These are phyloP conservation scores for Emergomyces orientalis DNA, from an alignment of 2,329 filamentous ascomycete genomes.

Conservation along the genomic window DNA sequence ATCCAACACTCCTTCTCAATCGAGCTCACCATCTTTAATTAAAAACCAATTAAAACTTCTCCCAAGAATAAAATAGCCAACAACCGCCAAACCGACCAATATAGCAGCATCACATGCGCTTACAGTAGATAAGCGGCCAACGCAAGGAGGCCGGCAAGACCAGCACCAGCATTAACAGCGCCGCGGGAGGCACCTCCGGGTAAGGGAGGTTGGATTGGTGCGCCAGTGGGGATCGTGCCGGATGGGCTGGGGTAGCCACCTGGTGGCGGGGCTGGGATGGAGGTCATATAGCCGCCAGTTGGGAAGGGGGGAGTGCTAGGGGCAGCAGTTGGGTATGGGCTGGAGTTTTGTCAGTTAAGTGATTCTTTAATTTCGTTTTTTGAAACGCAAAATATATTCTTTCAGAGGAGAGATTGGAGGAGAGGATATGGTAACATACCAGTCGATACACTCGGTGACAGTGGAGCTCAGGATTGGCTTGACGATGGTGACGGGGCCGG, in stretches of 20 bases:
- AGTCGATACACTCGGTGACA: slow-evolving; percentile 39
- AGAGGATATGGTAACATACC: slow-evolving; percentile 23
- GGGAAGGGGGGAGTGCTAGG: slow-evolving; percentile 13
- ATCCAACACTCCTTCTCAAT: too few relatives aligned
- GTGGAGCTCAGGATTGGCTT: slow-evolving; percentile 46
- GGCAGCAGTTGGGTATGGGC: slow-evolving; percentile 11
- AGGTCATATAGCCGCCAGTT: not conserved
- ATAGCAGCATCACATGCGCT: slow-evolving; percentile 18
- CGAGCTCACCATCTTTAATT: too few relatives aligned
- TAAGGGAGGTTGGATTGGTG: slow-evolving; percentile 27
- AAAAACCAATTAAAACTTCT: too few relatives aligned
- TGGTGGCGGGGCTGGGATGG: slow-evolving; percentile 18
- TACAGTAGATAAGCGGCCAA: slow-evolving; percentile 42
- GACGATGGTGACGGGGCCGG: slow-evolving; percentile 57
- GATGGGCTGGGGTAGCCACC: slow-evolving; percentile 17
- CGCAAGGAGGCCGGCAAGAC: slow-evolving; percentile 45
- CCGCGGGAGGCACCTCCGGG: slow-evolving; percentile 45
- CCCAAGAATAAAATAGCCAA: not conserved
- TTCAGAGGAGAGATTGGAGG: not conserved
- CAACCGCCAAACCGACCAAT: too few relatives aligned
- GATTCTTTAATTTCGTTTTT: not conserved
- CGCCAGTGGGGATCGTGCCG: slow-evolving; percentile 17
- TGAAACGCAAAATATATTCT: too few relatives aligned
- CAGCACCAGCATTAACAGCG: slow-evolving; percentile 40
- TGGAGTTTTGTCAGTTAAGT: slow-evolving; percentile 5